These are phyloP conservation scores for Irpex sp. DNA, from an alignment of 1,284 basidiomycete genomes.

Conservation along the genomic window DNA sequence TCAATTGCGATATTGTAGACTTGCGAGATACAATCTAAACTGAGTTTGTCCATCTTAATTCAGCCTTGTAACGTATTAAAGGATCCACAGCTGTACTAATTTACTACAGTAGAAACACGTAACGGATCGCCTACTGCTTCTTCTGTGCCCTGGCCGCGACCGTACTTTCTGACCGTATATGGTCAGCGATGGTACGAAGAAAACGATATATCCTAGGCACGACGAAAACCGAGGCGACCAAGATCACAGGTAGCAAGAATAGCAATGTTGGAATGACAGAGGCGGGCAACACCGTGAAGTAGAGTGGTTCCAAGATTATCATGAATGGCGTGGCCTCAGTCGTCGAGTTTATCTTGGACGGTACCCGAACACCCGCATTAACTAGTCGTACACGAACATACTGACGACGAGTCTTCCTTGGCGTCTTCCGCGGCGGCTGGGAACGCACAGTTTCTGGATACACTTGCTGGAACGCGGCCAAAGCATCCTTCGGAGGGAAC, in stretches of 20 bases:
- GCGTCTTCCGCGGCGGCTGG: slow-evolving; percentile 12
- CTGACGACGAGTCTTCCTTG: slow-evolving; percentile 34
- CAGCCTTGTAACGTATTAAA: neutral
- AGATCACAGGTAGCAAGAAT: slow-evolving; percentile 14
- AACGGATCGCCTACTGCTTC: neutral
- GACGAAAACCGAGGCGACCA: slow-evolving; percentile 14
- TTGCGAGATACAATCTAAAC: no score
- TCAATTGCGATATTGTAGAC: no score
- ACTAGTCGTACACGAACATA: slow-evolving; percentile 54
- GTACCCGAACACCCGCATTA: slow-evolving; percentile 47
- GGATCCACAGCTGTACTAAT: neutral
- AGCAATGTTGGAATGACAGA: slow-evolving; percentile 42
- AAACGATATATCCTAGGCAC: slow-evolving; percentile 14
- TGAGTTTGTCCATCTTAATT: no score
- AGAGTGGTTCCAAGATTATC: slow-evolving; percentile 54
- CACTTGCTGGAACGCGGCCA: neutral
- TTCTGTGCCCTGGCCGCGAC: neutral
- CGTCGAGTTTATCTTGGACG: slow-evolving; percentile 18
- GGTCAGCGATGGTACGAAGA: slow-evolving; percentile 13
- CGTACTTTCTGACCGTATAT: slow-evolving; percentile 13
- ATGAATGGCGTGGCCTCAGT: slow-evolving; percentile 40
- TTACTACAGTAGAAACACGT: neutral
- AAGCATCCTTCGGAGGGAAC: slow-evolving; percentile 19
- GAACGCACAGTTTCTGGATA: slow-evolving; percentile 3
- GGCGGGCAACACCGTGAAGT: slow-evolving; percentile 54